A percentile compares a stretch with the other conserved stretches of the same genome.
Evolutionary conservation across 805 yeast species (phyloP).

Genomic region (Cyberlindnera mrakii): DNA sequence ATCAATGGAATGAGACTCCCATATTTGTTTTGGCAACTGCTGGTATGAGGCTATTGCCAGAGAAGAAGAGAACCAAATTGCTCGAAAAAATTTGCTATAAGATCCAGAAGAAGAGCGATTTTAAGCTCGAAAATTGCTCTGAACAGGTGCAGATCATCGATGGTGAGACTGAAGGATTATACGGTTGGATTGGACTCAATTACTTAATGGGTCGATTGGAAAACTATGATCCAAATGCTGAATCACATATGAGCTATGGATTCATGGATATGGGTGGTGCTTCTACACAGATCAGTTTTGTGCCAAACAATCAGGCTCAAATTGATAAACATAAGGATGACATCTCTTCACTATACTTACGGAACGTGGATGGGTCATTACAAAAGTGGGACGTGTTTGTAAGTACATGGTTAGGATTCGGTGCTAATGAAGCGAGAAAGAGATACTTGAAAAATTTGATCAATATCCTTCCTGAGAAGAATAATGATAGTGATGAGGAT

Average conservation of each 20-base stretch:
- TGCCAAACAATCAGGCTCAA: slow-evolving; percentile 62
- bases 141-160: slow-evolving; percentile 81
- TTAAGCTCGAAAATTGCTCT: slow-evolving; percentile 49
- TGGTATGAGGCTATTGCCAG: slow-evolving; percentile 81
- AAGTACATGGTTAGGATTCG: slow-evolving; percentile 95
- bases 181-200: slow-evolving; percentile 93
- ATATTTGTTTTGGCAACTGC: slow-evolving; percentile 93
- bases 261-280: slow-evolving; percentile 99
- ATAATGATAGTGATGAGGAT: slow-evolving; percentile 41
- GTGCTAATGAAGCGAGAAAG: slow-evolving; percentile 88
- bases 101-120: slow-evolving; percentile 49
- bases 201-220: slow-evolving; percentile 68
- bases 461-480: slow-evolving; percentile 40
- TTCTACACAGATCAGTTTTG: slow-evolving; percentile 91
- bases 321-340: slow-evolving; percentile 65
- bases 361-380: slow-evolving; percentile 62
- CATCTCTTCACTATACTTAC: slow-evolving; percentile 56
- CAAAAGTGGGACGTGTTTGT: slow-evolving; percentile 86
- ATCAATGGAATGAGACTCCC: slow-evolving; percentile 63
- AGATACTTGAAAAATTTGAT: slow-evolving; percentile 61
- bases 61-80: slow-evolving; percentile 44
- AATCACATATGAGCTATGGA: slow-evolving; percentile 62
- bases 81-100: slow-evolving; percentile 55
- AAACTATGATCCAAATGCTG: slow-evolving; percentile 31
- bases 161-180: slow-evolving; percentile 91